phyloP scores from a whole-genome alignment of 257 asterid species.

The Capsicum pubescens region DNA sequence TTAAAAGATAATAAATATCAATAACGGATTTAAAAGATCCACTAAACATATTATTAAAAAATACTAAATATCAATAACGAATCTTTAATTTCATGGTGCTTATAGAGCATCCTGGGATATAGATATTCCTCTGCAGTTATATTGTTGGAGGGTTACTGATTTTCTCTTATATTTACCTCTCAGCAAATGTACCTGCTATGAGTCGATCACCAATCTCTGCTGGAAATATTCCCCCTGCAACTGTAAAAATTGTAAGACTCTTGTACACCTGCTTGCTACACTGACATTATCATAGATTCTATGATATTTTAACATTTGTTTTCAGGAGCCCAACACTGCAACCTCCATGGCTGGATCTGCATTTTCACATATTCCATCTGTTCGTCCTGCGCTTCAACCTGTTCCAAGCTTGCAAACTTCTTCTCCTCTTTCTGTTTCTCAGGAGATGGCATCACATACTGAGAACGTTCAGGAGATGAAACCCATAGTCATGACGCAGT shows the following conservation, averaged over 20 bases:
- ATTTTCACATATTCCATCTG: slow-evolving; percentile 69
- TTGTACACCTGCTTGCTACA: slow-evolving; percentile 24
- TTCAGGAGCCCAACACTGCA: slow-evolving; percentile 83
- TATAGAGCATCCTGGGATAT: background rate
- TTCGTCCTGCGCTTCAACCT: slow-evolving; percentile 71
- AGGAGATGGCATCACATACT: slow-evolving; percentile 55
- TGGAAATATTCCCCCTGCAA: slow-evolving; percentile 71
- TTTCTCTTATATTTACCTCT: slow-evolving; percentile 31
- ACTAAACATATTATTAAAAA: too few species aligned
- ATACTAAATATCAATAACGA: too few species aligned
- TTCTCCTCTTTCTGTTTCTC: slow-evolving; percentile 82
- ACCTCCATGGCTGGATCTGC: slow-evolving; percentile 67
- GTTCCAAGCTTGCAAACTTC: slow-evolving; percentile 75
- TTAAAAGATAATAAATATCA: too few species aligned
- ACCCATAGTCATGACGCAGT: slow-evolving; percentile 61
- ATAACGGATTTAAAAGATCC: too few species aligned
- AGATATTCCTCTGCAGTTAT: background rate
- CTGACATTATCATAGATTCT: slow-evolving; percentile 6
- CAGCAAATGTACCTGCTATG: slow-evolving; percentile 45
- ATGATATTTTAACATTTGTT: slow-evolving; percentile 29
- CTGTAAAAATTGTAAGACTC: slow-evolving; percentile 83
- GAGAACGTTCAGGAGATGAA: slow-evolving; percentile 78
- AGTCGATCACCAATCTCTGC: slow-evolving; percentile 67
- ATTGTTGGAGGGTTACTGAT: slow-evolving; percentile 27
- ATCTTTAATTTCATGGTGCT: too few species aligned